A percentile compares a stretch with the other conserved stretches of the same genome.
Evolutionary conservation across 352 stramenopile species (phyloP).

Genomic region (Pythium phragmitis): DNA sequence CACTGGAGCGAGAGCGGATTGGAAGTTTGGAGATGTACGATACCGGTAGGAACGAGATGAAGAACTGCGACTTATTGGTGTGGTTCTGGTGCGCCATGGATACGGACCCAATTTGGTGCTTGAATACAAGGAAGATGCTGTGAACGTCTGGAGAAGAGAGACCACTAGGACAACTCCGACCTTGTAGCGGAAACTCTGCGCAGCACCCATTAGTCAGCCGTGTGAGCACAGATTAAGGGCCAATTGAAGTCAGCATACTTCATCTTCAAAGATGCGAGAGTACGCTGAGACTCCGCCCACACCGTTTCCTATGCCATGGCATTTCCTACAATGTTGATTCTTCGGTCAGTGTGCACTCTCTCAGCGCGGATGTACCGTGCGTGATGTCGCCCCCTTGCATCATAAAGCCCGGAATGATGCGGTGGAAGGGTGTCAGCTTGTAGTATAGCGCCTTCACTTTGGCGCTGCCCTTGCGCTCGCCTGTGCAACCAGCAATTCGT

Average conservation of each 20-base stretch:
- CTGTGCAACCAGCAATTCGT: background rate
- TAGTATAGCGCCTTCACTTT: conserved; percentile 73
- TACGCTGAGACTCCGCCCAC: conserved; percentile 94
- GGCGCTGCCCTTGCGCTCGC: conserved; percentile 49
- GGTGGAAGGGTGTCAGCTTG: conserved; percentile 96
- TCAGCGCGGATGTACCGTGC: conserved; percentile 43
- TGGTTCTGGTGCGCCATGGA: conserved; percentile 97
- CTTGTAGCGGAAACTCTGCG: conserved; percentile 88
- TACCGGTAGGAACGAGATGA: conserved; percentile 92
- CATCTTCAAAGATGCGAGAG: conserved; percentile 95
- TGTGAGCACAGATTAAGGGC: background rate
- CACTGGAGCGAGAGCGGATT: background rate
- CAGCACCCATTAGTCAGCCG: background rate
- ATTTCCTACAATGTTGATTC: background rate
- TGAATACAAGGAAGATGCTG: background rate
- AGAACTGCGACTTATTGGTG: conserved; percentile 99
- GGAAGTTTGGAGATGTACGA: background rate
- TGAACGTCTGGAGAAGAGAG: background rate
- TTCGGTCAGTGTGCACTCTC: background rate
- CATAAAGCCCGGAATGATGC: conserved; percentile 99
- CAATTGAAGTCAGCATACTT: conserved; percentile 42
- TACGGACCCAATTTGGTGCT: conserved; percentile 91
- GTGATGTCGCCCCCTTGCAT: conserved; percentile 96
- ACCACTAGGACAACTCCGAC: conserved; percentile 19
- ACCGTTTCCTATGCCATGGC: conserved; percentile 66